Evolutionary conservation across 768 basidiomycete species (phyloP).

Genomic region (Tylopilus sp.): DNA sequence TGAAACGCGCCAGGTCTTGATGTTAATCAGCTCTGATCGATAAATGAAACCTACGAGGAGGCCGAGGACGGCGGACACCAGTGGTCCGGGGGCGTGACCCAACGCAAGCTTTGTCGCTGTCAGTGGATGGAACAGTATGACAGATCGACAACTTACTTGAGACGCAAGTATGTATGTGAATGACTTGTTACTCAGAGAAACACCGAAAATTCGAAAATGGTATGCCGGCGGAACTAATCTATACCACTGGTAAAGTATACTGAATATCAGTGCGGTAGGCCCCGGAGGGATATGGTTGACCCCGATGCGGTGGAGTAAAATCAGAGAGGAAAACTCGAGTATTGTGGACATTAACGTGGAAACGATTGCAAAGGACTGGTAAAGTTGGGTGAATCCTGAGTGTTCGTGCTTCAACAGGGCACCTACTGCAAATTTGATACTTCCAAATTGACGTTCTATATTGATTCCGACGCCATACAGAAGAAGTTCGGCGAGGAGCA

Average conservation of each 20-base stretch:
- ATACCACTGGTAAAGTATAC: constrained; percentile 78
- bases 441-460: constrained; percentile 85
- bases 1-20: constrained; percentile 80
- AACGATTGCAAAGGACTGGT: constrained; percentile 74
- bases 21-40: constrained; percentile 74
- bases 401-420: neutral
- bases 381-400: constrained; percentile 6
- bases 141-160: constrained; percentile 48
- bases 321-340: constrained; percentile 60
- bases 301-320: constrained; percentile 63
- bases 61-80: constrained; percentile 59
- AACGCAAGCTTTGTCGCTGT: constrained; percentile 56
- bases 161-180: constrained; percentile 67
- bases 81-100: constrained; percentile 63
- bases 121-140: constrained; percentile 1
- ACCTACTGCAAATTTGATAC: constrained; percentile 81
- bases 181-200: constrained; percentile 73
- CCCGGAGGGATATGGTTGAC: constrained; percentile 76
- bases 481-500: constrained; percentile 71
- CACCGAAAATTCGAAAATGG: constrained; percentile 69
- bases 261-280: constrained; percentile 73
- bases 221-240: constrained; percentile 76
- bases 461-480: constrained; percentile 67
- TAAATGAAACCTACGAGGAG: constrained; percentile 73
- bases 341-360: constrained; percentile 64